Conservation (phyloP, 441 rosid species). For the Arabidopsis lyrata region DNA sequence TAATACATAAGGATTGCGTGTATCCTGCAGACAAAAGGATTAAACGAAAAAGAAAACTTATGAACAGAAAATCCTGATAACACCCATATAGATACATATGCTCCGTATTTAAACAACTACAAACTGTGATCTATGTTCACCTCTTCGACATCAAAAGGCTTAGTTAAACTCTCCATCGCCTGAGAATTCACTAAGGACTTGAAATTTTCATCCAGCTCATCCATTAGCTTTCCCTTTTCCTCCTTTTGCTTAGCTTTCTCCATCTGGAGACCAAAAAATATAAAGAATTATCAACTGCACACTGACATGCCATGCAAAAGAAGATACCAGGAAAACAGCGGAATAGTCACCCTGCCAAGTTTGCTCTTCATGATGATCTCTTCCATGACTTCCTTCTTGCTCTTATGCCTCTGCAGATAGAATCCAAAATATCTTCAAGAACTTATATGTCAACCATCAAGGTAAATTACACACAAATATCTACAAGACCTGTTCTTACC, state of each 20-base stretch:
- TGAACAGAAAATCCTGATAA: background rate
- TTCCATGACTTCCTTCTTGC: constrained; percentile 89
- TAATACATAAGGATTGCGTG: constrained; percentile 65
- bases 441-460: constrained; percentile 16
- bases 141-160: constrained; percentile 43
- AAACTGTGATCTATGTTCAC: constrained; percentile 19
- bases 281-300: constrained; percentile 20
- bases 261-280: constrained; percentile 55
- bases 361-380: constrained; percentile 97
- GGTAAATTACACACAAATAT: constrained; percentile 24
- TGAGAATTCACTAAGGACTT: constrained; percentile 68
- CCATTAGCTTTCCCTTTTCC: constrained; percentile 79
- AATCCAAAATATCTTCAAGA: constrained; percentile 32
- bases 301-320: constrained; percentile 7
- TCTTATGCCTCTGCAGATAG: constrained; percentile 72
- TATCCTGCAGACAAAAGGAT: constrained; percentile 45
- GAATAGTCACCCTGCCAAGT: constrained; percentile 76
- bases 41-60: constrained; percentile 17
- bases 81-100: constrained; percentile 13
- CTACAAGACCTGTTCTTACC: constrained; percentile 62
- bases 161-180: constrained; percentile 65
- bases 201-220: constrained; percentile 77
- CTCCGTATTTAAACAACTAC: constrained; percentile 6
- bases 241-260: constrained; percentile 88
- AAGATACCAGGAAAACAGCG: constrained; percentile 17